Evolutionary conservation across 2,329 filamentous ascomycete genomes (phyloP).

Genomic region (Cercospora beticola): DNA sequence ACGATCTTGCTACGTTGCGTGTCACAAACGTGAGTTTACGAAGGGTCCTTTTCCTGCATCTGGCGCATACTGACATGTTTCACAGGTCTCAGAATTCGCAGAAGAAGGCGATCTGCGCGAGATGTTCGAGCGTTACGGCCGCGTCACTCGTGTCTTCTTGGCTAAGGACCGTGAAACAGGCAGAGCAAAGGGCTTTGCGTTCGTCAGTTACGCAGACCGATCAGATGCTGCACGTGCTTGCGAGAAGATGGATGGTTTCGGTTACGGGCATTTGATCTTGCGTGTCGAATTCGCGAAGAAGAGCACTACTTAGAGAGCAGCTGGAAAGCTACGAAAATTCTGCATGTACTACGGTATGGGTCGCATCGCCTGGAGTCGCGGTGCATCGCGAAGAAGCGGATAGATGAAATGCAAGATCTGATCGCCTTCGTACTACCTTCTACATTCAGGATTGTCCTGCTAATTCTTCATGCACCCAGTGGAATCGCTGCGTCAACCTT

Average conservation of each 20-base stretch:
- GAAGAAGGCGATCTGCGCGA: slow-evolving; percentile 94
- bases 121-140: slow-evolving; percentile 96
- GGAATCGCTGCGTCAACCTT: slow-evolving; percentile 2
- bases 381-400: slow-evolving; percentile 4
- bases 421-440: background rate
- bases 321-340: background rate
- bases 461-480: background rate
- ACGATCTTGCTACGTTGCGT: slow-evolving; percentile 92
- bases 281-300: slow-evolving; percentile 84
- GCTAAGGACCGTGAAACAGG: slow-evolving; percentile 97
- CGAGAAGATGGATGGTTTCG: slow-evolving; percentile 95
- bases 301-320: slow-evolving; percentile 36
- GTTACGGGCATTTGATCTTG: slow-evolving; percentile 84
- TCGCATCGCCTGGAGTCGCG: slow-evolving; percentile 1
- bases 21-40: slow-evolving; percentile 81
- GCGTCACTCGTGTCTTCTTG: slow-evolving; percentile 94
- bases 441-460: background rate
- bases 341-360: slow-evolving; percentile 3
- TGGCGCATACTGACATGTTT: slow-evolving; percentile 31
- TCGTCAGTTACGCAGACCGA: slow-evolving; percentile 94
- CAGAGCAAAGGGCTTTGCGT: slow-evolving; percentile 96
- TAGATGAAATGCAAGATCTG: slow-evolving; percentile 9
- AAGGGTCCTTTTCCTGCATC: background rate
- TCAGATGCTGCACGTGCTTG: slow-evolving; percentile 87
- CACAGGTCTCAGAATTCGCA: slow-evolving; percentile 89